These are phyloP conservation scores for Auriscalpium vulgare DNA, from an alignment of 768 basidiomycete genomes.

Conservation along the genomic window DNA sequence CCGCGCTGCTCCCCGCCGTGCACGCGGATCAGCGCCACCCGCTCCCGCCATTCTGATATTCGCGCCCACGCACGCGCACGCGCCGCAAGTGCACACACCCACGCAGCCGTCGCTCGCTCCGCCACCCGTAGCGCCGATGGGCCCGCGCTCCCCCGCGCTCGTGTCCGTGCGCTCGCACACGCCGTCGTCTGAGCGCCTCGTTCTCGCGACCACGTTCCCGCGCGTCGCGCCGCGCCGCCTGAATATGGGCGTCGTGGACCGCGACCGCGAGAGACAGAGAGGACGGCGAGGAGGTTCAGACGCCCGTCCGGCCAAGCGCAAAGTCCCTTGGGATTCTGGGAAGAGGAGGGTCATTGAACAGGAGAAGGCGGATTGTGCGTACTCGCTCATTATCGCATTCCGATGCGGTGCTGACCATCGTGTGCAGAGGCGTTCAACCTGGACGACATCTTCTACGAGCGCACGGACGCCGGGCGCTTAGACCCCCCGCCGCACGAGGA, in stretches of 20 bases:
- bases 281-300: slow-evolving; percentile 18
- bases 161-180: slow-evolving; percentile 45
- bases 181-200: slow-evolving; percentile 57
- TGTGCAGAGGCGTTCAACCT: slow-evolving; percentile 42
- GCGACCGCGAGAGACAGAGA: slow-evolving; percentile 14
- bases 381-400: background rate
- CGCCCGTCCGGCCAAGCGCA: slow-evolving; percentile 61
- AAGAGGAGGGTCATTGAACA: slow-evolving; percentile 61
- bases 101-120: slow-evolving; percentile 42
- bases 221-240: slow-evolving; percentile 1
- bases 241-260: background rate
- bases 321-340: slow-evolving; percentile 88
- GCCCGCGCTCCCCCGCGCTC: slow-evolving; percentile 58
- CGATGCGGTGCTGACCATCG: background rate
- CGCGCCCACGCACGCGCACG: slow-evolving; percentile 12
- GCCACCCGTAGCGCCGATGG: slow-evolving; percentile 61
- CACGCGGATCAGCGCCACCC: slow-evolving; percentile 26
- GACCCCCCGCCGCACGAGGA: slow-evolving; percentile 21
- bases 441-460: slow-evolving; percentile 48
- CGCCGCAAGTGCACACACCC: slow-evolving; percentile 15
- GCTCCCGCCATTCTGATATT: slow-evolving; percentile 27
- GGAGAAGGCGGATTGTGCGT: slow-evolving; percentile 42
- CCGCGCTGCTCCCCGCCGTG: slow-evolving; percentile 20
- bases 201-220: slow-evolving; percentile 1
- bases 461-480: slow-evolving; percentile 22